Evolutionary conservation across 257 asterid species (phyloP).

Genomic region (Solanum megistacrolobum): DNA sequence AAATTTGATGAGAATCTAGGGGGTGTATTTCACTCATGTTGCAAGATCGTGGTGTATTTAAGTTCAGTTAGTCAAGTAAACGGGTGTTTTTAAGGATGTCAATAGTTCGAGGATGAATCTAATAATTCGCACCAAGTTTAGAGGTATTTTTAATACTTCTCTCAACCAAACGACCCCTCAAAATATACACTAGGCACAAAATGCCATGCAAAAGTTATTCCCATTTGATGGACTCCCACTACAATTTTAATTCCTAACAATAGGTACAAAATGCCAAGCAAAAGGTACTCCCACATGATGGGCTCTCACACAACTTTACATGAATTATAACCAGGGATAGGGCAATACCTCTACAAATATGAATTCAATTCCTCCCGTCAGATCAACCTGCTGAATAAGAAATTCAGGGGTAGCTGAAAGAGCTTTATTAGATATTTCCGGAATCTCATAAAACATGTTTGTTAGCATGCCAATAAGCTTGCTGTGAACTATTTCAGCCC

Average conservation of each 20-base stretch:
- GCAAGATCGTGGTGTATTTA: neutral
- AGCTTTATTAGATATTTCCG: conserved; percentile 55
- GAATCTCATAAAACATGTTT: conserved; percentile 77
- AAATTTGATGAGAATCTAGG: neutral
- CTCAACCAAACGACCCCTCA: neutral
- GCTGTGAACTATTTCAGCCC: conserved; percentile 97
- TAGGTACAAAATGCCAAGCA: neutral
- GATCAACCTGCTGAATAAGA: conserved; percentile 81
- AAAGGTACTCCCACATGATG: neutral
- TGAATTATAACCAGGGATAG: conserved; percentile 6
- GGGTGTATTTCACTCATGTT: neutral
- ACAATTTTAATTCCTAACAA: neutral
- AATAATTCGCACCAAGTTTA: neutral
- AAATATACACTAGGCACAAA: neutral
- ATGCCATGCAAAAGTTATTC: neutral
- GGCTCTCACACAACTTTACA: neutral
- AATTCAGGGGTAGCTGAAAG: conserved; percentile 58
- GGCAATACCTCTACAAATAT: conserved; percentile 78
- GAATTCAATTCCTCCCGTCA: conserved; percentile 89
- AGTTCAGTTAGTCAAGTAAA: neutral
- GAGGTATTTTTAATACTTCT: neutral
- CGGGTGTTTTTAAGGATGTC: neutral
- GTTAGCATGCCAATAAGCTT: conserved; percentile 92
- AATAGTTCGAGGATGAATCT: neutral
- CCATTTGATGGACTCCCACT: neutral